A percentile compares a stretch with the other conserved stretches of the same genome.
Evolutionary conservation across 1,139 yeast species (phyloP).

Genomic region (Hyphopichia pseudoburtonii): DNA sequence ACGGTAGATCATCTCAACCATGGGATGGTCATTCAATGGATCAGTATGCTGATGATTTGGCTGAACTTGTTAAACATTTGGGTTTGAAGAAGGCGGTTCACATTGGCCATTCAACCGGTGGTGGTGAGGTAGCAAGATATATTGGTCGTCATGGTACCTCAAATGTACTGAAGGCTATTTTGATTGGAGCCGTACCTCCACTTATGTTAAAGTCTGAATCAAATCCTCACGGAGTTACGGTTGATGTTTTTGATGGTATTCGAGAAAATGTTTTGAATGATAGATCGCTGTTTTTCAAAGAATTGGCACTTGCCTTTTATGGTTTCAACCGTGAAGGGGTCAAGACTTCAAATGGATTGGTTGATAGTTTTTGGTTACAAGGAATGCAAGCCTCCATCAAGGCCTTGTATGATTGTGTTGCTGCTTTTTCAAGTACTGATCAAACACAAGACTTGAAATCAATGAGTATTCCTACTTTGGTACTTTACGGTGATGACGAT

Average conservation of each 20-base stretch:
- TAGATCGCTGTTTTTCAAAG: constrained; percentile 13
- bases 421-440: constrained; percentile 15
- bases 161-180: constrained; percentile 14
- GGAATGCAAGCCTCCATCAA: constrained; percentile 18
- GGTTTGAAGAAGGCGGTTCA: constrained; percentile 14
- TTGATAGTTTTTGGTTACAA: constrained; percentile 16
- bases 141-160: constrained; percentile 14
- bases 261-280: constrained; percentile 12
- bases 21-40: constrained; percentile 17
- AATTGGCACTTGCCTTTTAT: constrained; percentile 13
- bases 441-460: constrained; percentile 13
- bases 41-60: constrained; percentile 20
- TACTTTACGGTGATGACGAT: constrained; percentile 17
- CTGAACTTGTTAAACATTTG: constrained; percentile 14
- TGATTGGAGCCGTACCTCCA: constrained; percentile 18
- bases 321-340: constrained; percentile 11
- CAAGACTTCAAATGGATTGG: constrained; percentile 9
- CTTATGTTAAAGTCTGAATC: constrained; percentile 13
- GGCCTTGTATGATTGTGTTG: constrained; percentile 14
- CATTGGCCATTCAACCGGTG: constrained; percentile 19
- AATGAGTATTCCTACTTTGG: constrained; percentile 14
- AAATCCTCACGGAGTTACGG: constrained; percentile 13
- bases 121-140: constrained; percentile 19
- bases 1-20: constrained; percentile 16
- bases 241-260: constrained; percentile 13